These are phyloP conservation scores for Colletotrichum neosansevieriae DNA, from an alignment of 2,329 filamentous ascomycete species.

Conservation along the genomic window DNA sequence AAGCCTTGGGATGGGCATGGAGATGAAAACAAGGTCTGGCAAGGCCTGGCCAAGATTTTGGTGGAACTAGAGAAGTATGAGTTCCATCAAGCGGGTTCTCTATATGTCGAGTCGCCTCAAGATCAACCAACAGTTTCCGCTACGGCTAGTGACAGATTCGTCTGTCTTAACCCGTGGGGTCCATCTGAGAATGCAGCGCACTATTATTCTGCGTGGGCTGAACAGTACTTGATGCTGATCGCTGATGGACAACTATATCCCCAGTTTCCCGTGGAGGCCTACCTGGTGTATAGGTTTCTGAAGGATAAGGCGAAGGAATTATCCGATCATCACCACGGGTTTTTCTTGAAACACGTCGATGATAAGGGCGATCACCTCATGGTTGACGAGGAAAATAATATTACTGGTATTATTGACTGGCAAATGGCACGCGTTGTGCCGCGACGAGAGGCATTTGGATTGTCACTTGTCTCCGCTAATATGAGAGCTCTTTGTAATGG, in stretches of 20 bases:
- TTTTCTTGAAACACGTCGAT: constrained; percentile 55
- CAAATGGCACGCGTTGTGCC: constrained; percentile 43
- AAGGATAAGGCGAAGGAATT: constrained; percentile 48
- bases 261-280: constrained; percentile 46
- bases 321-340: constrained; percentile 42
- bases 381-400: constrained; percentile 55
- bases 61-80: constrained; percentile 45
- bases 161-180: constrained; percentile 42
- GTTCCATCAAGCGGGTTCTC: constrained; percentile 45
- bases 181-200: constrained; percentile 32
- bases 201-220: constrained; percentile 44
- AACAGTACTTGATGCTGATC: constrained; percentile 46
- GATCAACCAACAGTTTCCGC: constrained; percentile 41
- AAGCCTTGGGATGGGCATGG: constrained; percentile 42
- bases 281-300: constrained; percentile 55
- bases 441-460: constrained; percentile 14
- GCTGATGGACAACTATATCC: constrained; percentile 48
- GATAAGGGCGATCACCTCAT: constrained; percentile 61
- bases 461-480: constrained; percentile 10
- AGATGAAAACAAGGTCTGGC: constrained; percentile 44
- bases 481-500: constrained; percentile 33
- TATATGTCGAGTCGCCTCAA: constrained; percentile 35
- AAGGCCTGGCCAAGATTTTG: constrained; percentile 45
- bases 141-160: constrained; percentile 47
- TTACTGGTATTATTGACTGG: constrained; percentile 48